Base-by-base conservation (phyloP, 2,329 filamentous ascomycete species). In the Zopfia rhizophila region DNA sequence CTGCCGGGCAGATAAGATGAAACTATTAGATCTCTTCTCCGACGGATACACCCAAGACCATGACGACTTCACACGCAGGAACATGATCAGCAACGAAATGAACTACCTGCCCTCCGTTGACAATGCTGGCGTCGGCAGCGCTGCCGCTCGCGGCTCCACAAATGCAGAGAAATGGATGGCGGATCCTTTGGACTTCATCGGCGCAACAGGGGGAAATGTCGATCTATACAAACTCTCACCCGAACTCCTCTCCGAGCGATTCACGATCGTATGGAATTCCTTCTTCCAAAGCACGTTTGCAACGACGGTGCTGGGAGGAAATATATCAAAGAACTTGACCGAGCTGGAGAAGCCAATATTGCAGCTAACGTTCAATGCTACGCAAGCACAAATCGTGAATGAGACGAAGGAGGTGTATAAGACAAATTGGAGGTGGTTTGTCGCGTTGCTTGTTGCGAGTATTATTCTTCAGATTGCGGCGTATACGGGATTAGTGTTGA, bases 211-310 rank as follows among this genome's bases (percentile, higher is more conserved):
- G 28, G 28, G 19, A 6, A 56, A 53, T 5, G 57, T 57, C 6
- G 25, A 62, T 6, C 54, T 67, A 3, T 61, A 58, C 18, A 38
- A 58, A 10, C 28, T 65, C 1, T 36, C 56, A 7, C 37, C 52
- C 1, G 47, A 58, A 3, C 14, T 55, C 2, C 54, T 66, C 12
- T 55, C 53, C 2, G 48, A 58, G 4, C 53, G 60, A 1, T 31
- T 67, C n/a, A 62, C 59, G 0, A 62, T 66, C 0, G 3, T 66
- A 1, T 58, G 55, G 40, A 68, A 66, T 14, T 57, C 60, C 0
- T 68, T 66, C 31, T 63, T 54, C 24, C 63, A 66, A 16, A 54
- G 56, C 2, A 64, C 63, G 8, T 68, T 60, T 39, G 63, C 56
- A 6, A 58, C 60, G 5, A 40, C 39, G 12, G 52, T 58, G 3